Evolutionary conservation across 169 alveolate species (phyloP).

Genomic region (Plasmodium falciparum): DNA sequence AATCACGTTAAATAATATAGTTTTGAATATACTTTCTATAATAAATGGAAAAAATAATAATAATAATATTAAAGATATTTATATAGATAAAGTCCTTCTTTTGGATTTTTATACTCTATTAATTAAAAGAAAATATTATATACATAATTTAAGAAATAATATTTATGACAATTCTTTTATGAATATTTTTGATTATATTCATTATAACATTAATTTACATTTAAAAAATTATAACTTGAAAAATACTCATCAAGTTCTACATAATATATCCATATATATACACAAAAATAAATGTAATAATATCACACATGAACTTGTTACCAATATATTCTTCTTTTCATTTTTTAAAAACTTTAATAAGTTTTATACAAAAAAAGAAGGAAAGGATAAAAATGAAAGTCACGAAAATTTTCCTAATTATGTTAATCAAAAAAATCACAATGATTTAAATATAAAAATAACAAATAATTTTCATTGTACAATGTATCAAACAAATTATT

Average conservation of each 20-base stretch:
- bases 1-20: not conserved
- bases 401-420: not conserved
- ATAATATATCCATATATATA: conserved; percentile 22
- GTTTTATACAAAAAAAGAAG: conserved; percentile 6
- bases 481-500: not conserved
- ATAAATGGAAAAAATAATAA: conserved; percentile 2
- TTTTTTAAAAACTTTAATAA: conserved; percentile 26
- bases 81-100: conserved; percentile 24
- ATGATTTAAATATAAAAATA: not conserved
- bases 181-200: conserved; percentile 49
- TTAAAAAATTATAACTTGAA: conserved; percentile 25
- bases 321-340: conserved; percentile 29
- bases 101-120: conserved; percentile 31
- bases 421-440: not conserved
- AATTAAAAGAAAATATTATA: conserved; percentile 29
- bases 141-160: conserved; percentile 12
- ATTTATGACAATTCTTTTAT: conserved; percentile 30
- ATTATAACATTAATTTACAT: conserved; percentile 25
- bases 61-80: conserved; percentile 29
- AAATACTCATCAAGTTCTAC: conserved; percentile 24
- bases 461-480: not conserved
- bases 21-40: conserved; percentile 2
- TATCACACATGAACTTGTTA: conserved; percentile 21
- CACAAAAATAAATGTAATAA: conserved; percentile 24
- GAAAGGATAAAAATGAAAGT: not conserved